Evolutionary conservation across 192 early-diverging fungal species (phyloP).

Genomic region (Umbelopsis sp.): DNA sequence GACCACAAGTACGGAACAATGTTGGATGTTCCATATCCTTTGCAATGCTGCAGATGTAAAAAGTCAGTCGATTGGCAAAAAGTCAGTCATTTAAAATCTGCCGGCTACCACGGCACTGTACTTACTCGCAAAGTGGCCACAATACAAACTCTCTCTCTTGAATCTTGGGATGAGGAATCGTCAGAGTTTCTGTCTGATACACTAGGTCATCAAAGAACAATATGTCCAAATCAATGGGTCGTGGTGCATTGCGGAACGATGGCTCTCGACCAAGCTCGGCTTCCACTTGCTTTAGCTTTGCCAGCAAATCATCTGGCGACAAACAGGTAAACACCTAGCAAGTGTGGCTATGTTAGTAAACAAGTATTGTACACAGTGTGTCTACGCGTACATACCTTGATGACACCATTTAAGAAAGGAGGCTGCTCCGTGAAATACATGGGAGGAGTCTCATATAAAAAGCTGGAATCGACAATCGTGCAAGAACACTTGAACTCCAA

Average conservation of each 20-base stretch:
- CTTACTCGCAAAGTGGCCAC: constrained; percentile 89
- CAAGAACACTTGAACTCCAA: constrained; percentile 49
- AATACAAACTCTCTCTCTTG: constrained; percentile 96
- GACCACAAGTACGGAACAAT: constrained; percentile 74
- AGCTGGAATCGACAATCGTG: constrained; percentile 85
- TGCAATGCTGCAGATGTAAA: constrained; percentile 67
- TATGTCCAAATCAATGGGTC: constrained; percentile 96
- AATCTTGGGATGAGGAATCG: constrained; percentile 87
- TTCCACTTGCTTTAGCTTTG: constrained; percentile 84
- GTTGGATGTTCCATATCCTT: constrained; percentile 87
- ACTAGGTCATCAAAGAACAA: constrained; percentile 88
- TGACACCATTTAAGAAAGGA: constrained; percentile 87
- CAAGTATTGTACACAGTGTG: neutral
- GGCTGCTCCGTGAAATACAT: constrained; percentile 97
- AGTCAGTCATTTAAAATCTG: too few species aligned
- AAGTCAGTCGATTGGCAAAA: neutral
- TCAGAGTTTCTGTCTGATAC: constrained; percentile 60
- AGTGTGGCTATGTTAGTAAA: neutral
- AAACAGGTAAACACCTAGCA: constrained; percentile 74
- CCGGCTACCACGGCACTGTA: too few species aligned
- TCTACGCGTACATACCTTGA: constrained; percentile 54
- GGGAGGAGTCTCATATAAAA: constrained; percentile 94
- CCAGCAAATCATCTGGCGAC: constrained; percentile 72
- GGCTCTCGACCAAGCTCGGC: constrained; percentile 73
- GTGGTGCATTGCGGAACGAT: constrained; percentile 79